phyloP scores from a whole-genome alignment of 1,139 yeast species.

The Nakaseomyces uthaithaninus region DNA sequence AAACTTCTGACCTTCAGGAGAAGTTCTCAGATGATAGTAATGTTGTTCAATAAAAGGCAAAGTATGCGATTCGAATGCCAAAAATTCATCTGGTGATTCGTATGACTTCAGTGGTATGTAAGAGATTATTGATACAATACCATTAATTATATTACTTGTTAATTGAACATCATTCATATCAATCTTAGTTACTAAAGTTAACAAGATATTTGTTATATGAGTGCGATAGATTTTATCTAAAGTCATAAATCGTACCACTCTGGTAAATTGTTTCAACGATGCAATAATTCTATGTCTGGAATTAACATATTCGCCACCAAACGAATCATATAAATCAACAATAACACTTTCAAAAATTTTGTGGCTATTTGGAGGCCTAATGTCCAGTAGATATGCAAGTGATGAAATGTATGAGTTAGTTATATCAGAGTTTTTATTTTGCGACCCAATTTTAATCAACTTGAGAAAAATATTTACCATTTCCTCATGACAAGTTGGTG shows the following conservation, averaged over 20 bases:
- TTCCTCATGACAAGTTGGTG: conserved; percentile 38
- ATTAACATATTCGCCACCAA: conserved; percentile 65
- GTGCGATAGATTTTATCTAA: conserved; percentile 59
- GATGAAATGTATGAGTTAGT: conserved; percentile 55
- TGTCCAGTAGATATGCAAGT: conserved; percentile 54
- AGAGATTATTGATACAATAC: conserved; percentile 63
- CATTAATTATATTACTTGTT: conserved; percentile 60
- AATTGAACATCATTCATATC: conserved; percentile 81
- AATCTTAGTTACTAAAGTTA: conserved; percentile 68
- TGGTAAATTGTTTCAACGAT: conserved; percentile 61
- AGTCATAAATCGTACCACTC: conserved; percentile 61
- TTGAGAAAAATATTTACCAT: conserved; percentile 45
- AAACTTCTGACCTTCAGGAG: conserved; percentile 20
- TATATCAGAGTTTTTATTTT: conserved; percentile 57
- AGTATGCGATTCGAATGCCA: conserved; percentile 52
- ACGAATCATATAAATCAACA: conserved; percentile 73
- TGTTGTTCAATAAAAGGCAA: conserved; percentile 55
- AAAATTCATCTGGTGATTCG: conserved; percentile 31
- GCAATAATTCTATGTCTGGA: conserved; percentile 75
- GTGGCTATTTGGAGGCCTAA: conserved; percentile 42
- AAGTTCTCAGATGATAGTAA: conserved; percentile 41
- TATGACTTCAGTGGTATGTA: conserved; percentile 64
- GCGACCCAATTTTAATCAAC: conserved; percentile 64
- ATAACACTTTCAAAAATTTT: conserved; percentile 56
- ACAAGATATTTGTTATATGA: conserved; percentile 67